Evolutionary conservation across 148 eudicot species (phyloP).

Genomic region (Linanthus parryae): DNA sequence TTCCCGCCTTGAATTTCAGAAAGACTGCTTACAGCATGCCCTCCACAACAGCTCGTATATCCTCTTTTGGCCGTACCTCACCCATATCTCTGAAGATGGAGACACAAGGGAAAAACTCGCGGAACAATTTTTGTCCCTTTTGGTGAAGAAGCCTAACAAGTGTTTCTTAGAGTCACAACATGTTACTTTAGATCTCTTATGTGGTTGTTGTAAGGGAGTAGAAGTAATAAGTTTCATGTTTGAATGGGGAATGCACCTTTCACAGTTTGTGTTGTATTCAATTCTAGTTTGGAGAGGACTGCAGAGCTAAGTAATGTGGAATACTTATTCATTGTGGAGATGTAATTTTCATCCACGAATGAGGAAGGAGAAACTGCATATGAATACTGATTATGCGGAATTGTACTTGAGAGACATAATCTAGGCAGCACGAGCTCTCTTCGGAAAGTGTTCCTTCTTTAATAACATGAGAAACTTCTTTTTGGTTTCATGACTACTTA

Average conservation of each 20-base stretch:
- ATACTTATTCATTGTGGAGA: slow-evolving; percentile 1
- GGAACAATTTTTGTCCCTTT: slow-evolving; percentile 1
- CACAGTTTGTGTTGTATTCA: slow-evolving; percentile 4
- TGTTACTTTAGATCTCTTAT: slow-evolving; percentile 5
- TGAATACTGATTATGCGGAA: neutral
- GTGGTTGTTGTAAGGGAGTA: slow-evolving; percentile 3
- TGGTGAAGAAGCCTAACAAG: slow-evolving; percentile 4
- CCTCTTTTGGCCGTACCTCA: too few relatives aligned
- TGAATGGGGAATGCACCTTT: slow-evolving; percentile 7
- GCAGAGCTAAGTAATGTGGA: slow-evolving; percentile 2
- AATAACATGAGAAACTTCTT: too few relatives aligned
- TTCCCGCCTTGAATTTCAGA: too few relatives aligned
- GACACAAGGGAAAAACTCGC: slow-evolving; percentile 4
- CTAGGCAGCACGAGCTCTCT: neutral
- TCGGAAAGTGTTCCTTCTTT: neutral
- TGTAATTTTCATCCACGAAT: slow-evolving; percentile 3
- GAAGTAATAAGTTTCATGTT: slow-evolving; percentile 3
- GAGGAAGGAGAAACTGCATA: neutral
- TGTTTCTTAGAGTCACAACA: neutral
- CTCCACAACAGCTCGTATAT: too few relatives aligned
- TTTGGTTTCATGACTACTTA: too few relatives aligned
- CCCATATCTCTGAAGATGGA: too few relatives aligned
- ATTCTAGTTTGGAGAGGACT: neutral
- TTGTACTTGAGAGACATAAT: neutral
- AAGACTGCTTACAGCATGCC: too few relatives aligned